Conservation (phyloP, 2,329 filamentous ascomycete genomes). For the Aciculosporium take region DNA sequence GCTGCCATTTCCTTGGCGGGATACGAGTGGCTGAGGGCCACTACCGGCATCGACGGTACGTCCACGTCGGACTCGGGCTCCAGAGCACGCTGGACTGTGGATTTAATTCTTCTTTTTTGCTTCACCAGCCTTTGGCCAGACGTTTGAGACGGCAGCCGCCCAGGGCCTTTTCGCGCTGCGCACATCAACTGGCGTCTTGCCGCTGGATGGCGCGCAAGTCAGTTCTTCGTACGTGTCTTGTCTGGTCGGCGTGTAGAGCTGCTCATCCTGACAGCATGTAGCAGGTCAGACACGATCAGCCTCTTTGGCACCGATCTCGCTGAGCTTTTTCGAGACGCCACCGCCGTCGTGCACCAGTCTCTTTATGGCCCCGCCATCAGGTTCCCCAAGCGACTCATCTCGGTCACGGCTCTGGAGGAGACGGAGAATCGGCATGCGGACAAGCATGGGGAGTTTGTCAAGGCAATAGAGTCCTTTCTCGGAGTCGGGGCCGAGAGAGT, state of each 20-base stretch:
- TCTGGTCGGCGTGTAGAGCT: background rate
- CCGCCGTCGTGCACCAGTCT: constrained; percentile 7
- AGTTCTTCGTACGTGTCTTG: constrained; percentile 12
- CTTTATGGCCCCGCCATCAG: background rate
- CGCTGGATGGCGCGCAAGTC: constrained; percentile 7
- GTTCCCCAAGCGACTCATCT: constrained; percentile 12
- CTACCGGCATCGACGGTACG: constrained; percentile 24
- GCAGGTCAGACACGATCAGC: constrained; percentile 11
- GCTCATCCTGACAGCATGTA: background rate
- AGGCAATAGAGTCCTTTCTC: constrained; percentile 11
- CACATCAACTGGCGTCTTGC: constrained; percentile 7
- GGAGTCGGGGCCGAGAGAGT: constrained; percentile 10
- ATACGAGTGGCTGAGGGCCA: constrained; percentile 27
- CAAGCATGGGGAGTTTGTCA: constrained; percentile 12
- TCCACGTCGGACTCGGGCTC: too few relatives aligned
- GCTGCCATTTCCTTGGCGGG: constrained; percentile 22
- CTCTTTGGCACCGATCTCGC: constrained; percentile 14
- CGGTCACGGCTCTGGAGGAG: constrained; percentile 13
- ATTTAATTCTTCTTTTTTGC: too few relatives aligned
- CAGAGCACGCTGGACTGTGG: too few relatives aligned
- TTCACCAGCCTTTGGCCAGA: constrained; percentile 10
- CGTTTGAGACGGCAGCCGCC: constrained; percentile 10
- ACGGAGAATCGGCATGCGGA: constrained; percentile 3
- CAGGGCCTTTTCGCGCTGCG: constrained; percentile 19
- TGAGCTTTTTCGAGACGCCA: constrained; percentile 12